Base-by-base conservation (phyloP, 2,329 filamentous ascomycete genomes). In the Chlorencoelia australis region DNA sequence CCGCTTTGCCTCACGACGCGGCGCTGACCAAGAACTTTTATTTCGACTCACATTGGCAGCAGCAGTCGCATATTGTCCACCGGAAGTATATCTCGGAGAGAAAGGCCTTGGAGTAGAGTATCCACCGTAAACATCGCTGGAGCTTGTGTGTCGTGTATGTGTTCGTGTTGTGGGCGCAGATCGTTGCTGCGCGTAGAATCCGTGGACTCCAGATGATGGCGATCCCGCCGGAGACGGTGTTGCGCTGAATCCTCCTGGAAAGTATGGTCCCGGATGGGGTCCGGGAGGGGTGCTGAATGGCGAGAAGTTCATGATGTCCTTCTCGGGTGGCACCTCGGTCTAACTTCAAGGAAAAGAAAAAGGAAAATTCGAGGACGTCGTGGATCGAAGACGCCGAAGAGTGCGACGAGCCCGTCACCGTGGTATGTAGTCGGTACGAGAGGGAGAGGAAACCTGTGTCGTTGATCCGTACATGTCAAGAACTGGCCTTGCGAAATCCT, bases 31-130 rank as follows among this genome's bases (percentile, higher is more conserved):
- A 47, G 52, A 53, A 54, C 47, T 51, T 52, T 54, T 37, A 40
- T 55, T 56, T 53, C 53, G 51, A 56, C 54, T 56, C 54, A 58
- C 54, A 56, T 58, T 56, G 47, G 56, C 53, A 52, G 53, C 52
- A 49, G 56, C 53, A 48, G 56, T 59, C 40, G 55, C 51, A 44
- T 59, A 59, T 38, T 55, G 43, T 47, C 56, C 56, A 41, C 45
- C 54, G 32, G 53, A 56, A 41, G 51, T 56, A 45, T 55, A 59
- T 44, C 56, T 51, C 30, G 56, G 56, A 18, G 54, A 57, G 40
- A 57, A 58, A 13, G 51, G 42, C 28, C 44, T 39, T 32, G 44
- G 42, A 18, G 47, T 43, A 26, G 41, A 38, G 7, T 47, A 48
- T 35, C 47, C 48, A 22, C 46, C 48, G 35, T 48, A 54, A 7